Percentiles rank a stretch among this genome's conserved stretches.
Conservation (phyloP, 805 yeast genomes). For the Candida pini region DNA sequence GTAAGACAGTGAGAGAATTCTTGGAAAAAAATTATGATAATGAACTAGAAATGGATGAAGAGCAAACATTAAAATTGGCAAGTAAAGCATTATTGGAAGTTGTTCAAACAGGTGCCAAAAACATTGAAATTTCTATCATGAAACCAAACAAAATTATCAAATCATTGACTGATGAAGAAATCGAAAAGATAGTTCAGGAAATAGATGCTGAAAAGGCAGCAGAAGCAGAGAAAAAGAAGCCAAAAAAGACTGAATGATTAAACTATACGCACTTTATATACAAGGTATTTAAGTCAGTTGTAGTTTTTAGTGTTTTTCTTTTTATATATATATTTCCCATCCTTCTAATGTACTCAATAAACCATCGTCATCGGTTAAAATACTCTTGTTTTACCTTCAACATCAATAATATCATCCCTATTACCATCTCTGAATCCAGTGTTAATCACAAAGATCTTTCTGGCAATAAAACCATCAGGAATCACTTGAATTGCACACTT, state of each 20-base stretch:
- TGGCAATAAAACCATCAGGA: constrained; percentile 15
- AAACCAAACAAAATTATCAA: constrained; percentile 60
- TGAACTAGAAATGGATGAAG: constrained; percentile 55
- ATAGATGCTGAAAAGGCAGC: constrained; percentile 85
- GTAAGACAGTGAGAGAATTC: constrained; percentile 92
- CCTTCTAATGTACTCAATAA: no score
- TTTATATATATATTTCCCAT: no score
- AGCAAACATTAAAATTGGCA: constrained; percentile 72
- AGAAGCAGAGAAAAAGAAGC: constrained; percentile 71
- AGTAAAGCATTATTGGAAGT: constrained; percentile 88
- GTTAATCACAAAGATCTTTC: constrained; percentile 20
- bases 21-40: constrained; percentile 76
- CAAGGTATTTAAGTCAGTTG: neutral
- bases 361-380: constrained; percentile 2
- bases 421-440: constrained; percentile 12
- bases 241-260: constrained; percentile 23
- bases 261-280: neutral
- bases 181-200: constrained; percentile 67
- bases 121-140: constrained; percentile 88
- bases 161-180: constrained; percentile 60
- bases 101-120: constrained; percentile 96
- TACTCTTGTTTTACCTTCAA: constrained; percentile 25
- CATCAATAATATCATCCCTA: constrained; percentile 21
- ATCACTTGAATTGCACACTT: constrained; percentile 22
- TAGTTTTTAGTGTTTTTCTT: neutral